Conservation (phyloP, 2,329 filamentous ascomycete genomes). For the Pyrenochaeta sp. region DNA sequence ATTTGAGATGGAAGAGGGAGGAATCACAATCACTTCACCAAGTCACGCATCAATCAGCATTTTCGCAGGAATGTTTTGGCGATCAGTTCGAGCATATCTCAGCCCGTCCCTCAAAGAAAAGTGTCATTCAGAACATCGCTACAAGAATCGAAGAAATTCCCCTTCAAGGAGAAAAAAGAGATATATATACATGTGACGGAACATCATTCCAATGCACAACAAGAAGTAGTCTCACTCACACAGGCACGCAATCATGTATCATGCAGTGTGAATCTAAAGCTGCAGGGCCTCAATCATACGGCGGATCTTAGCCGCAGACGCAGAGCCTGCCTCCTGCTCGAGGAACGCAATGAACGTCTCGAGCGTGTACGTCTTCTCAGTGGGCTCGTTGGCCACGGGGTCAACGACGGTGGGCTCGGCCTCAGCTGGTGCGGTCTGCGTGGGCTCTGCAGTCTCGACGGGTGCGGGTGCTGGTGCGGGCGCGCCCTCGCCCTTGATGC, state of each 20-base stretch:
- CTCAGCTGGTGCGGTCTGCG: constrained; percentile 8
- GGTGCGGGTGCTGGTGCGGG: too few relatives aligned
- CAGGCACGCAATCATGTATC: neutral
- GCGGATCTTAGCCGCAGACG: constrained; percentile 19
- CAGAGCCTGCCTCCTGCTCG: constrained; percentile 16
- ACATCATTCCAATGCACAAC: neutral
- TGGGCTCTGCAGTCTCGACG: constrained; percentile 9
- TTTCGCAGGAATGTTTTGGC: too few relatives aligned
- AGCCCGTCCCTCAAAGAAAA: too few relatives aligned
- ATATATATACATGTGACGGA: neutral
- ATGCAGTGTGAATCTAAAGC: too few relatives aligned
- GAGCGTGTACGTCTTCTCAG: constrained; percentile 26
- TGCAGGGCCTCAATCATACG: constrained; percentile 23
- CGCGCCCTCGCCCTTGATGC: constrained; percentile 32
- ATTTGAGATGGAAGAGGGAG: too few relatives aligned
- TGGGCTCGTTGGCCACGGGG: constrained; percentile 6
- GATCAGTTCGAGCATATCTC: too few relatives aligned
- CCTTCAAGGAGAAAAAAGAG: constrained; percentile 1
- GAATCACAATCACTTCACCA: too few relatives aligned
- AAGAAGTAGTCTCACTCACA: neutral
- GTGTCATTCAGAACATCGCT: neutral
- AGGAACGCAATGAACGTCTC: constrained; percentile 24
- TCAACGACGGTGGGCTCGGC: constrained; percentile 10
- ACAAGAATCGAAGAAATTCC: constrained; percentile 1
- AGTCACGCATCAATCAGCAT: too few relatives aligned